phyloP scores from a whole-genome alignment of 352 stramenopile genomes.

The Elongisporangium undulatum region DNA sequence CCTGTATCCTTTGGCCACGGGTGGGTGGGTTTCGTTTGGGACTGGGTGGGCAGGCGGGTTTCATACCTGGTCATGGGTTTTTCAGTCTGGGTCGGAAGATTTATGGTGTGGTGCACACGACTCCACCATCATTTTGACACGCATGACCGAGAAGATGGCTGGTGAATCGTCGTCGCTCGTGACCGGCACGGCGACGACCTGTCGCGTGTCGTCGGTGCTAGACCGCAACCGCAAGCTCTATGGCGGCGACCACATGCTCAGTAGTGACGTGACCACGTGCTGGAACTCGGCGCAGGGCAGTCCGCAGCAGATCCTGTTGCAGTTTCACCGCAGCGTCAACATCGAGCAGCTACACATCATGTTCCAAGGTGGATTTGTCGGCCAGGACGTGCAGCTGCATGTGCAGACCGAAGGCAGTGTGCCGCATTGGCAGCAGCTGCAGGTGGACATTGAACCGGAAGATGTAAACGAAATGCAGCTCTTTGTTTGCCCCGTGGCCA shows the following conservation, averaged over 20 bases:
- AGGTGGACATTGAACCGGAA: slow-evolving; percentile 26
- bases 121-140: not conserved
- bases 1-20: not conserved
- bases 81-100: not conserved
- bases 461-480: slow-evolving; percentile 56
- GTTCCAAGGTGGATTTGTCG: slow-evolving; percentile 78
- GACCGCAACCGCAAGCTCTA: slow-evolving; percentile 65
- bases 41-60: not conserved
- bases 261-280: slow-evolving; percentile 37
- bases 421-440: slow-evolving; percentile 19
- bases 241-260: slow-evolving; percentile 52
- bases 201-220: slow-evolving; percentile 62
- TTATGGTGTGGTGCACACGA: slow-evolving; percentile 6
- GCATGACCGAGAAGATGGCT: not conserved
- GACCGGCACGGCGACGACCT: slow-evolving; percentile 33
- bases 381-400: slow-evolving; percentile 48
- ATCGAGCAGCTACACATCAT: slow-evolving; percentile 41
- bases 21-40: too few relatives aligned
- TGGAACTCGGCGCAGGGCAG: slow-evolving; percentile 70
- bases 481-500: slow-evolving; percentile 14
- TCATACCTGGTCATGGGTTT: not conserved
- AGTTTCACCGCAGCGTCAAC: slow-evolving; percentile 51
- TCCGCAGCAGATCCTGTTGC: slow-evolving; percentile 57
- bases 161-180: slow-evolving; percentile 20
- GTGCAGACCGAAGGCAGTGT: slow-evolving; percentile 6